These are phyloP conservation scores for Aspergillus sparsus DNA, from an alignment of 495 filamentous ascomycete genomes.

Conservation along the genomic window DNA sequence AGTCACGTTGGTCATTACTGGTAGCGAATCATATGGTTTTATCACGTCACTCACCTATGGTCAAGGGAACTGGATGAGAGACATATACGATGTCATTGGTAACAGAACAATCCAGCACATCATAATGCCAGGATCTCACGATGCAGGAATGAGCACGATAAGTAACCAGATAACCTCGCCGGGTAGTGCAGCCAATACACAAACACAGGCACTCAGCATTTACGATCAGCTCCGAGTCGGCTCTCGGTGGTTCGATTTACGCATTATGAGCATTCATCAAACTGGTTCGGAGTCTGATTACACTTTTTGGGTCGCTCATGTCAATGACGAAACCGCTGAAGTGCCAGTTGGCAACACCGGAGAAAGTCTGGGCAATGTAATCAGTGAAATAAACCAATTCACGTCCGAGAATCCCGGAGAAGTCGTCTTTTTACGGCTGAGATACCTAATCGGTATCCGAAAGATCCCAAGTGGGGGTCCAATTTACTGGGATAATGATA, in stretches of 20 bases:
- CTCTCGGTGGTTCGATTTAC: slow-evolving; percentile 17
- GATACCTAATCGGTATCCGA: slow-evolving; percentile 16
- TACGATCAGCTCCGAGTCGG: slow-evolving; percentile 18
- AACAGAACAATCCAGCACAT: slow-evolving; percentile 14
- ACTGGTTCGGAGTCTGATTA: neutral
- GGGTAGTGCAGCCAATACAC: slow-evolving; percentile 16
- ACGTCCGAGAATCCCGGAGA: slow-evolving; percentile 17
- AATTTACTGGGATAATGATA: slow-evolving; percentile 10
- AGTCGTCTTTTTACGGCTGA: slow-evolving; percentile 9
- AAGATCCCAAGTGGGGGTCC: slow-evolving; percentile 8
- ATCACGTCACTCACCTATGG: slow-evolving; percentile 13
- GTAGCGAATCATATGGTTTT: slow-evolving; percentile 13
- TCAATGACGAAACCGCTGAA: slow-evolving; percentile 14
- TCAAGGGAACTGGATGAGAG: slow-evolving; percentile 12
- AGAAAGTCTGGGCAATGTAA: slow-evolving; percentile 8
- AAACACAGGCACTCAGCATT: slow-evolving; percentile 16
- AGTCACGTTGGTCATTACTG: slow-evolving; percentile 19
- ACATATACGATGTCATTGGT: slow-evolving; percentile 14
- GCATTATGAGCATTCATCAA: slow-evolving; percentile 17
- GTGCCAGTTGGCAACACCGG: slow-evolving; percentile 18
- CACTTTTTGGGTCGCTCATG: slow-evolving; percentile 17
- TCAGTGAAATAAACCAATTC: slow-evolving; percentile 17
- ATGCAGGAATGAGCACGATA: slow-evolving; percentile 21
- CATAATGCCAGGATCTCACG: slow-evolving; percentile 18
- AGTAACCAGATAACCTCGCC: slow-evolving; percentile 14